Evolutionary conservation across 2,329 filamentous ascomycete species (phyloP).

Genomic region (Gliomastix tumulicola): DNA sequence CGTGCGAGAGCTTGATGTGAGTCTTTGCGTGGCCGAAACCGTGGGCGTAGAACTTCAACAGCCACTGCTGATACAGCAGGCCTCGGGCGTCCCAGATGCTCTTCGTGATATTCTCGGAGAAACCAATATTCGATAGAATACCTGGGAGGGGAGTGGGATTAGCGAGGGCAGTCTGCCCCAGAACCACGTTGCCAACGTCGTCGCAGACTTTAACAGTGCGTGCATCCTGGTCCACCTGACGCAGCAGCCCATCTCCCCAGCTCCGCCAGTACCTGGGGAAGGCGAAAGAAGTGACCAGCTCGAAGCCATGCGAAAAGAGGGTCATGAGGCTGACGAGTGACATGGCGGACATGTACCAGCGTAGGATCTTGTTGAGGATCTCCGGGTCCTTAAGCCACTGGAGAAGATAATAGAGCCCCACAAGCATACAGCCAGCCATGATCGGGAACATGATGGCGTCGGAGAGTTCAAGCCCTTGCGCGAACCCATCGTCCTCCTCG

Average conservation of each 20-base stretch:
- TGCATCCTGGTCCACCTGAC: constrained; percentile 32
- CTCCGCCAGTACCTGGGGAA: constrained; percentile 67
- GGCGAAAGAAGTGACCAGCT: constrained; percentile 56
- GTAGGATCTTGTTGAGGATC: constrained; percentile 74
- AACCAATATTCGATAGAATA: constrained; percentile 22
- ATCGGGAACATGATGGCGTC: constrained; percentile 85
- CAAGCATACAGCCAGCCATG: constrained; percentile 64
- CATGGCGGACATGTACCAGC: constrained; percentile 75
- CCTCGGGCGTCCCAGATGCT: constrained; percentile 42
- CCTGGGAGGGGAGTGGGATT: constrained; percentile 22
- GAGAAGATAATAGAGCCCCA: constrained; percentile 78
- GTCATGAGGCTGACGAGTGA: constrained; percentile 71
- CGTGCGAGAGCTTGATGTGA: constrained; percentile 47
- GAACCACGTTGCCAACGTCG: constrained; percentile 18
- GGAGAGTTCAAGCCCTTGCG: constrained; percentile 50
- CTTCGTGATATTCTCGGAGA: constrained; percentile 12
- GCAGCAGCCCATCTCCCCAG: constrained; percentile 30
- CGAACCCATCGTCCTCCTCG: constrained; percentile 41
- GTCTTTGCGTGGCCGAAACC: constrained; percentile 39
- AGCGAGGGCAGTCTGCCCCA: constrained; percentile 11
- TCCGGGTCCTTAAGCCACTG: constrained; percentile 80
- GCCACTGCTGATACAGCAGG: constrained; percentile 45
- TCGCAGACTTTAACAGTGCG: constrained; percentile 29
- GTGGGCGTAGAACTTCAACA: constrained; percentile 40
- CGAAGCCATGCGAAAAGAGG: constrained; percentile 65